These are phyloP conservation scores for Ceratobasidium sp. DNA, from an alignment of 1,284 basidiomycete genomes.

Conservation along the genomic window DNA sequence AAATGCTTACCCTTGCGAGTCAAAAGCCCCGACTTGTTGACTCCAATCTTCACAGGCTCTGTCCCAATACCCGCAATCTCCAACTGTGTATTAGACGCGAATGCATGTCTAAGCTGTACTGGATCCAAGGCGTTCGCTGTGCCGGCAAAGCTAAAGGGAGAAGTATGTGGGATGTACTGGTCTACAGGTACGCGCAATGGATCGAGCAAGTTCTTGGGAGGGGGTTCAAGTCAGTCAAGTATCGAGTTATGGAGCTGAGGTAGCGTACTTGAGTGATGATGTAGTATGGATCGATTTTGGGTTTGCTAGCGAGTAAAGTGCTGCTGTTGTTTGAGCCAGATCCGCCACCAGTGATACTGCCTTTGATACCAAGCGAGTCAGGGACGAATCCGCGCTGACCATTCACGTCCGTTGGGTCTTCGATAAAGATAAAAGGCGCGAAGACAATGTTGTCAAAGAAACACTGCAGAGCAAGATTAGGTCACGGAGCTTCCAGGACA, in stretches of 20 bases:
- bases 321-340: constrained; percentile 53
- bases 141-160: constrained; percentile 82
- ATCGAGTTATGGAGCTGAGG: neutral
- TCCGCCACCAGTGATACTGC: constrained; percentile 51
- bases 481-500: neutral
- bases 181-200: constrained; percentile 82
- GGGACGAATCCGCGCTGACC: constrained; percentile 62
- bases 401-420: constrained; percentile 81
- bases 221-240: constrained; percentile 6
- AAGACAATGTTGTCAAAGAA: constrained; percentile 97
- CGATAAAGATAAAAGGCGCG: constrained; percentile 95
- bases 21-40: constrained; percentile 85
- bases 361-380: constrained; percentile 55
- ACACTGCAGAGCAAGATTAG: constrained; percentile 63
- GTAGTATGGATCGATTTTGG: constrained; percentile 89
- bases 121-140: constrained; percentile 76
- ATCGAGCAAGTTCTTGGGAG: constrained; percentile 69
- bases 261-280: constrained; percentile 79
- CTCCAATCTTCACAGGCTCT: constrained; percentile 51
- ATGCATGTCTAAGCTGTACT: constrained; percentile 72
- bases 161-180: constrained; percentile 68
- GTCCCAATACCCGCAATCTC: constrained; percentile 33
- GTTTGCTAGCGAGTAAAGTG: constrained; percentile 61
- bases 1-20: constrained; percentile 70
- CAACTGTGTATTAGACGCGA: constrained; percentile 61